Evolutionary conservation across 2,329 filamentous ascomycete genomes (phyloP).

Genomic region (Periglandula ipomoeae): DNA sequence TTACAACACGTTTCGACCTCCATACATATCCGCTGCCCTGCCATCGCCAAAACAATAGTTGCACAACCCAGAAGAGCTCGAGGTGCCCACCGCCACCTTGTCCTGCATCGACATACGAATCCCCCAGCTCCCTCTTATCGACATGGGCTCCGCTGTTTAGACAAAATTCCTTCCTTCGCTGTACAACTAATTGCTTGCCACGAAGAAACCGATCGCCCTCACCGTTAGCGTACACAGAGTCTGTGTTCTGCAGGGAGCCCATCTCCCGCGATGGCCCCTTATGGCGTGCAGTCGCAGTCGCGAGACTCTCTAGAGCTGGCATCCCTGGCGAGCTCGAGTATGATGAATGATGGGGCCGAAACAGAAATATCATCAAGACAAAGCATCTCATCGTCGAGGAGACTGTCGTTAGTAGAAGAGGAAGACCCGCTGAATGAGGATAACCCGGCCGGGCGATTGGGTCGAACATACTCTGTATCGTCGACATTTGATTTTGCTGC

Average conservation of each 20-base stretch:
- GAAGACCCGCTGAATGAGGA: constrained; percentile 64
- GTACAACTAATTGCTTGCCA: neutral
- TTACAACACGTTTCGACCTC: neutral
- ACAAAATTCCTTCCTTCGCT: neutral
- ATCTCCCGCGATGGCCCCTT: constrained; percentile 29
- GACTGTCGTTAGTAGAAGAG: constrained; percentile 71
- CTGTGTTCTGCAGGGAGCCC: neutral
- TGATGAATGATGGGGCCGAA: constrained; percentile 41
- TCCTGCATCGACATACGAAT: neutral
- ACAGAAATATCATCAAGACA: constrained; percentile 65
- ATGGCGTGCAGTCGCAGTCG: constrained; percentile 34
- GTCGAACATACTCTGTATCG: constrained; percentile 76
- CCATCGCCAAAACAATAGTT: too few species aligned
- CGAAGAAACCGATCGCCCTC: too few species aligned
- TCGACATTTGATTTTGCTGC: constrained; percentile 95
- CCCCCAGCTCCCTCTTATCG: constrained; percentile 6
- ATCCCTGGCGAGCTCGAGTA: constrained; percentile 78
- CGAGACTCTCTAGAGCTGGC: constrained; percentile 96
- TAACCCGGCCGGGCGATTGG: constrained; percentile 37
- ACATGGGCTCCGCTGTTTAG: constrained; percentile 19
- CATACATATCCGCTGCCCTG: too few species aligned
- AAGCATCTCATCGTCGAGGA: constrained; percentile 87
- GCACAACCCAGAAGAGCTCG: too few species aligned
- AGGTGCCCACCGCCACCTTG: neutral
- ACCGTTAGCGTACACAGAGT: neutral